Evolutionary conservation across 2,329 filamentous ascomycete species (phyloP), one percentile per base, ranked within the genome.

Genomic region (Sordariomycetes sp.): DNA sequence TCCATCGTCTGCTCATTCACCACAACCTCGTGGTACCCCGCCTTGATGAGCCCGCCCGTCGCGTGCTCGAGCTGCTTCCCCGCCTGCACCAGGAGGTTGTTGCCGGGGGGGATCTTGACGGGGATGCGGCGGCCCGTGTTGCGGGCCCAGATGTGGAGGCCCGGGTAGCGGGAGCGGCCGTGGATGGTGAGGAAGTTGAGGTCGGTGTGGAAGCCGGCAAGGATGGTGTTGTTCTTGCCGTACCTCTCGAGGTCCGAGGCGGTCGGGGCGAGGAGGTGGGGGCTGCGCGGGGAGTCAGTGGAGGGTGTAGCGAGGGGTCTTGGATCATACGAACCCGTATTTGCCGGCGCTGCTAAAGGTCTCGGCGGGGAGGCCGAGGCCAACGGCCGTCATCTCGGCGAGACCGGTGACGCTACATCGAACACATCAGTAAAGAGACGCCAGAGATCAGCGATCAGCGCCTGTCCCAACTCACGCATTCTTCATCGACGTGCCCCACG

Each of bases 121-220:
- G 80, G 67, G 61, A 84, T 81, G 61, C 76, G 75, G 60, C 71
- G 73, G 52, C 80, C 80, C 1, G 80, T 83, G 73, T 84, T 84
- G 62, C 80, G 78, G 24, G 79, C 80, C 80, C 80, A 84, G 64
- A 84, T 77, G 70, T 84, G 76, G 62, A 84, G 73, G 2, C 80
- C 80, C 0, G 80, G 80, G 62, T 81, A 84, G 59, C 80, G 78
- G 34, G 78, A 81, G 62, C 80, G 80, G 58, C 80, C 80, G 70
- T 84, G 80, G 68, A 84, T 84, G 61, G 80, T 84, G 56, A 84
- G 73, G 66, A 83, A 84, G 73, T 84, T 84, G 59, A 84, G 77
- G 64, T 84, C 80, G 1, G 80, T 83, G 67, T 84, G 80, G 71
- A 84, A 84, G 45, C 80, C 80, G 17, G 80, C 80, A 17, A 84